A percentile compares a stretch with the other conserved stretches of the same genome.
Evolutionary conservation across 2,329 filamentous ascomycete genomes (phyloP).

Genomic region (Botrytis fragariae): DNA sequence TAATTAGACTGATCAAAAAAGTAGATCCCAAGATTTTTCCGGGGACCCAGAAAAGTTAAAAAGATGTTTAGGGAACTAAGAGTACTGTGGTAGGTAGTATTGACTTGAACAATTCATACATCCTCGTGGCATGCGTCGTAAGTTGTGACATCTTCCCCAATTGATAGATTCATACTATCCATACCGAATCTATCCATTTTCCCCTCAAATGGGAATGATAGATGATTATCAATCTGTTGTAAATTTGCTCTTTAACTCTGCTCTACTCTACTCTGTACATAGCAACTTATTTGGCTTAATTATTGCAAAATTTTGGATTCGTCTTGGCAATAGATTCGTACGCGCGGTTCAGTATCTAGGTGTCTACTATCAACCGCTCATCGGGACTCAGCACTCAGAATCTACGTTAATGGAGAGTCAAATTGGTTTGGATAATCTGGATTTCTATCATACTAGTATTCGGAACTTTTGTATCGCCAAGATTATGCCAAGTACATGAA

Average conservation of each 20-base stretch:
- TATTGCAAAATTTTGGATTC: not conserved
- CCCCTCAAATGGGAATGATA: not conserved
- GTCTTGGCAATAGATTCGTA: constrained; percentile 1
- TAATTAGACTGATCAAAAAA: not conserved
- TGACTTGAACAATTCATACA: not conserved
- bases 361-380: not conserved
- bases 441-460: not conserved
- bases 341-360: constrained; percentile 2
- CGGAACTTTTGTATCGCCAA: not conserved
- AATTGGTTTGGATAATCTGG: not conserved
- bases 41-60: not conserved
- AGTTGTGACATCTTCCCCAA: not conserved
- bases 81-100: not conserved
- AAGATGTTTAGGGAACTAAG: not conserved
- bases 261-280: not conserved
- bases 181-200: not conserved
- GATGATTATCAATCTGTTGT: not conserved
- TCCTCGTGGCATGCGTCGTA: constrained; percentile 15
- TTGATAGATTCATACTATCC: not conserved
- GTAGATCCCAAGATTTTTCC: not conserved
- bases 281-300: not conserved
- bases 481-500: not conserved
- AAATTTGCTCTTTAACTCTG: not conserved
- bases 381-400: not conserved
- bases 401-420: not conserved